A percentile compares a stretch with the other conserved stretches of the same genome.
phyloP scores from a whole-genome alignment of 805 yeast species.

The Schwanniomyces pseudopolymorphus region DNA sequence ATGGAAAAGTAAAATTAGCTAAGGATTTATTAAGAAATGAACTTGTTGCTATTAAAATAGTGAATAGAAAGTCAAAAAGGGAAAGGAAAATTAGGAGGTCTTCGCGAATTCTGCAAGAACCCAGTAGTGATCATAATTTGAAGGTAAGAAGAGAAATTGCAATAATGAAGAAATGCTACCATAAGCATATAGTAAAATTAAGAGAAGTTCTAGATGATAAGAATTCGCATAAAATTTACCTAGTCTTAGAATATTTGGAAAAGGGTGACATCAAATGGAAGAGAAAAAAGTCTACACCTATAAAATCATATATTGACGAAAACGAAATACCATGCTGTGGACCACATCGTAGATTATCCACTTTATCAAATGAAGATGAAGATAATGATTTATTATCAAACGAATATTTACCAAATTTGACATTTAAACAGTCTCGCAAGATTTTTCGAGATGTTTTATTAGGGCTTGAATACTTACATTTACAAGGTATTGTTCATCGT shows the following conservation, averaged over 20 bases:
- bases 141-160: slow-evolving; percentile 44
- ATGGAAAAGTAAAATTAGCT: slow-evolving; percentile 96
- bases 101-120: slow-evolving; percentile 8
- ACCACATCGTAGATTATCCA: slow-evolving; percentile 3
- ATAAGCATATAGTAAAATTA: slow-evolving; percentile 39
- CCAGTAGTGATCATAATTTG: slow-evolving; percentile 28
- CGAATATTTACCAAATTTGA: slow-evolving; percentile 55
- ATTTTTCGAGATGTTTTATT: slow-evolving; percentile 80
- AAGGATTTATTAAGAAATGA: slow-evolving; percentile 62
- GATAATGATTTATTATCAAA: slow-evolving; percentile 23
- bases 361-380: slow-evolving; percentile 14
- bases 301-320: slow-evolving; percentile 3
- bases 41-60: slow-evolving; percentile 90
- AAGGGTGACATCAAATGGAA: slow-evolving; percentile 90
- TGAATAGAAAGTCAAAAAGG: slow-evolving; percentile 60
- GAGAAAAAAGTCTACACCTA: slow-evolving; percentile 12
- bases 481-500: slow-evolving; percentile 88
- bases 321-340: slow-evolving; percentile 47
- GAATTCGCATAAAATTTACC: slow-evolving; percentile 77
- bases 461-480: slow-evolving; percentile 88
- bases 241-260: slow-evolving; percentile 86
- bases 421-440: slow-evolving; percentile 64
- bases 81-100: slow-evolving; percentile 32
- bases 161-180: slow-evolving; percentile 48
- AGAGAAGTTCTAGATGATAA: slow-evolving; percentile 80